phyloP scores from a whole-genome alignment of 2,329 filamentous ascomycete genomes.

The Ophiostoma montium region DNA sequence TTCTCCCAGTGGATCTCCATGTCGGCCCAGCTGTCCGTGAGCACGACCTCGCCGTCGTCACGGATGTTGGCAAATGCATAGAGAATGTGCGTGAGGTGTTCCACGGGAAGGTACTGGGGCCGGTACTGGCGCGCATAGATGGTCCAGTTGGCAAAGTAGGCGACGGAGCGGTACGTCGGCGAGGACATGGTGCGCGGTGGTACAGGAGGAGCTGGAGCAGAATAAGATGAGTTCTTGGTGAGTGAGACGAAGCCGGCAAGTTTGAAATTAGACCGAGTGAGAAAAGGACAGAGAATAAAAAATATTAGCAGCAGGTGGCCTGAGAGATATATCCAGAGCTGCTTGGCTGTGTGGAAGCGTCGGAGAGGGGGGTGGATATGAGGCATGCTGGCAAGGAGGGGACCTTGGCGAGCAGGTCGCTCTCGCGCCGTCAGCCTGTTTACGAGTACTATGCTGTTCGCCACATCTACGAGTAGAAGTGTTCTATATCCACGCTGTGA shows the following conservation, averaged over 20 bases:
- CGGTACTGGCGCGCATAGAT: slow-evolving; percentile 77
- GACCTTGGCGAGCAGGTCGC: too few relatives aligned
- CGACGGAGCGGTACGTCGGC: slow-evolving; percentile 48
- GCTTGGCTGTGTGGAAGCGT: too few relatives aligned
- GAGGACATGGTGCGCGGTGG: slow-evolving; percentile 1
- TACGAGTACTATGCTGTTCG: too few relatives aligned
- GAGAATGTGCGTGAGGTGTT: slow-evolving; percentile 76
- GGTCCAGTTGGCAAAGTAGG: slow-evolving; percentile 69
- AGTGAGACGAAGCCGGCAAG: not conserved
- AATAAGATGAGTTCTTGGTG: not conserved
- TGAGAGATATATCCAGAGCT: too few relatives aligned
- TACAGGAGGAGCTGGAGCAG: not conserved
- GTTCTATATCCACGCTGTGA: too few relatives aligned
- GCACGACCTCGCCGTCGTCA: slow-evolving; percentile 62
- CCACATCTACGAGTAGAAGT: too few relatives aligned
- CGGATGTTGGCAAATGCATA: slow-evolving; percentile 85
- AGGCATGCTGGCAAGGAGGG: too few relatives aligned
- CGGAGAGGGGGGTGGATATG: too few relatives aligned
- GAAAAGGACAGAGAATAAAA: too few relatives aligned
- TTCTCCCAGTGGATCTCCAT: slow-evolving; percentile 59
- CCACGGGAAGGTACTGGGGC: slow-evolving; percentile 69
- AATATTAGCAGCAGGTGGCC: too few relatives aligned
- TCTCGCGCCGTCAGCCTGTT: too few relatives aligned
- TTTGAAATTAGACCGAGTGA: too few relatives aligned
- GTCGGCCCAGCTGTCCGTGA: slow-evolving; percentile 51